Base-by-base conservation (phyloP, 2,329 filamentous ascomycete species). In the Aureobasidium subglaciale region DNA sequence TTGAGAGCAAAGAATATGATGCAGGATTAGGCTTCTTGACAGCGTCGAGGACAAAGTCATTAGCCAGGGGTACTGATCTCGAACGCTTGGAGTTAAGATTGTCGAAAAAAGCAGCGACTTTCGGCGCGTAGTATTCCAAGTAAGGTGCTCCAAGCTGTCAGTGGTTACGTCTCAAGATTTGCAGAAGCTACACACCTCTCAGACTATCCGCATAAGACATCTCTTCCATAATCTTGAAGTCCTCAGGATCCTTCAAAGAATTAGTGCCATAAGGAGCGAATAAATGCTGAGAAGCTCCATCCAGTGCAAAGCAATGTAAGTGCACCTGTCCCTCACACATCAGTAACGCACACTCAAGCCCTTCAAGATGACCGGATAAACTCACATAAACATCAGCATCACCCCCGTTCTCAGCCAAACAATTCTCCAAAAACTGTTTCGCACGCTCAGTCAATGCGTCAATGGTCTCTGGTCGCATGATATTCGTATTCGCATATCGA, bases 261-360 rank as follows among this genome's bases (percentile, higher is more conserved):
- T 58, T 55, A 1, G 58, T 59, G 7, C 58, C 58, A 29, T 57
- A 42, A 10, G 56, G 58, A 32, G 53, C 46, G 22, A 59, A 59
- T 1, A 59, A 46, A 32, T 56, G 50, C 30, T 59, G 58, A 13
- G 45, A 53, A 2, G 49, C 58, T 22, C 58, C 58, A 41, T 59
- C 58, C 13, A 59, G 34, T 4, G 58, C 58, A 52, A 56, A 59
- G 29, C 58, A 59, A 34, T 59, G 58, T 8, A 59, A 35, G 27
- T 55, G 24, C 15, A 59, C 46, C 56, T 58, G 8, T 8, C 15
- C 34, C 15, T n/a, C n/a, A n/a, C 20, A 10, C 29, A 35, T 48
- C 24, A 34, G 27, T 6, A 25, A 9, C 10, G 15, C 29, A 18
- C 10, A 15, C 6, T 25, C 38, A 15, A 40, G 7, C 6, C 18